These are phyloP conservation scores for Pisolithus tinctorius DNA, from an alignment of 768 basidiomycete genomes.

Conservation along the genomic window DNA sequence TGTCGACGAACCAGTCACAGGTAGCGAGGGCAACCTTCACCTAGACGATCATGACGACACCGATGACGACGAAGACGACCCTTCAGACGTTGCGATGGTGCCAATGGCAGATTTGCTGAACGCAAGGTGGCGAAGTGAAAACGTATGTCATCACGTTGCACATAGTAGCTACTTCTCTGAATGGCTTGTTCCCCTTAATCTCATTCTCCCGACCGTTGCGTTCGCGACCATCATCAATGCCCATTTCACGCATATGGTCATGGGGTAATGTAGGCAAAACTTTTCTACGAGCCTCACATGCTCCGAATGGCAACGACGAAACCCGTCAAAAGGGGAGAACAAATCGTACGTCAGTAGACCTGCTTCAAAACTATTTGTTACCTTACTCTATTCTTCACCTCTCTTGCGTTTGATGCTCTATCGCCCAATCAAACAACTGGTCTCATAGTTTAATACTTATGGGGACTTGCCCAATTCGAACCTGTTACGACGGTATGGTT, in stretches of 20 bases:
- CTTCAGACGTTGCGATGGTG: conserved; percentile 79
- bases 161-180: background rate
- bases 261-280: conserved; percentile 54
- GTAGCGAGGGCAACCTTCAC: conserved; percentile 20
- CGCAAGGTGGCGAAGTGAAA: conserved; percentile 77
- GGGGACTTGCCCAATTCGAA: conserved; percentile 90
- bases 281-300: conserved; percentile 69
- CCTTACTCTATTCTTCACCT: background rate
- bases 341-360: conserved; percentile 61
- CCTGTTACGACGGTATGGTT: conserved; percentile 89
- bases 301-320: conserved; percentile 81
- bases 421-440: too few relatives aligned
- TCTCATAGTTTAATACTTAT: conserved; percentile 85
- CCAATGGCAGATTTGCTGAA: conserved; percentile 97
- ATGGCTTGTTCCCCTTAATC: background rate
- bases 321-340: conserved; percentile 67
- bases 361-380: background rate
- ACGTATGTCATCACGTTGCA: conserved; percentile 43
- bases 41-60: conserved; percentile 34
- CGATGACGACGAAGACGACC: conserved; percentile 48
- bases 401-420: too few relatives aligned
- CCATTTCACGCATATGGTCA: background rate
- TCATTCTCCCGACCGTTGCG: background rate
- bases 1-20: conserved; percentile 18
- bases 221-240: background rate